Evolutionary conservation across 192 early-diverging fungal genomes (phyloP), one percentile per base, ranked within the genome.

Genomic region (Coemansia sp.): DNA sequence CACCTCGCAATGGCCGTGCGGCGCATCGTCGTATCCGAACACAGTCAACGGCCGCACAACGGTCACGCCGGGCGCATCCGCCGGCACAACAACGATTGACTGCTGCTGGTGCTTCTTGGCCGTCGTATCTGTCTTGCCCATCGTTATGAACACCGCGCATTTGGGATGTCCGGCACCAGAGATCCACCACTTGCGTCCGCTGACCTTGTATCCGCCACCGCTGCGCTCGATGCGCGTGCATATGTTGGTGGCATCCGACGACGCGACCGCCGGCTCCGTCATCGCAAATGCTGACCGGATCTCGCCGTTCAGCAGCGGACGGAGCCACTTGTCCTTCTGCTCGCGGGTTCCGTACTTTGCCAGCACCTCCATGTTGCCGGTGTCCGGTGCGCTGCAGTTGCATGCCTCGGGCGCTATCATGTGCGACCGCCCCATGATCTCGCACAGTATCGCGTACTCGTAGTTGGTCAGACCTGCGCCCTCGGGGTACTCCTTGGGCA

Each of bases 281-380:
- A 99, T 99, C 64, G 95, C 95, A 83, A 99, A 98, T 19, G 96
- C 95, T 23, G 95, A 98, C 19, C 97, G 89, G 72, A 99, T 97
- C 81, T 91, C 77, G 56, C 96, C 96, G 23, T 91, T 86, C 83
- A 99, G 72, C 59, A 99, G 84, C 11, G 97, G 97, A 40, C 75
- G 65, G 15, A 94, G 82, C 87, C 91, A 95, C 52, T 79, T 74
- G 48, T 85, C 59, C 84, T 98, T 96, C 76, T 99, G 97, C 48
- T 72, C 91, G 18, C 79, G 68, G 13, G 85, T 87, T 54, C 97
- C 97, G 81, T 96, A 99, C 80, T 97, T 96, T 43, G 93, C 94
- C 67, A 99, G 90, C 49, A 99, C 94, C 72, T 99, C 96, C 96
- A 99, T 99, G 86, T 99, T 99, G 63, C 97, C 97, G 6, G 97